Evolutionary conservation across 805 yeast genomes (phyloP).

Genomic region (Sugiyamaella boreocaroliniensis): DNA sequence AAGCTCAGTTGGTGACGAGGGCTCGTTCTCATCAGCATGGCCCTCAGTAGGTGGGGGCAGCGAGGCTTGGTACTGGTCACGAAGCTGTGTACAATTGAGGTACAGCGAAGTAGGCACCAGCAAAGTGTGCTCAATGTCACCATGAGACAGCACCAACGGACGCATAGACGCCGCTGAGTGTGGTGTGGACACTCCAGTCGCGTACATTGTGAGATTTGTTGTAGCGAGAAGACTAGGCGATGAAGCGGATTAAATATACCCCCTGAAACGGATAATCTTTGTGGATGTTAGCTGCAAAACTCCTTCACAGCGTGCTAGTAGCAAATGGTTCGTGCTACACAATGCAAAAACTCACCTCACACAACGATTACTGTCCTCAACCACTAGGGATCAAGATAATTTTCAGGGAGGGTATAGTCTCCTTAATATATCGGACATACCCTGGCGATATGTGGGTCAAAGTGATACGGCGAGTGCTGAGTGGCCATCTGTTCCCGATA

Average conservation of each 20-base stretch:
- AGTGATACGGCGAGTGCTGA: background rate
- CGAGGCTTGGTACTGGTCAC: slow-evolving; percentile 72
- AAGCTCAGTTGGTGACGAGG: slow-evolving; percentile 77
- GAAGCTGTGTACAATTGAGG: slow-evolving; percentile 76
- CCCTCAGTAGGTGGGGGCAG: slow-evolving; percentile 72
- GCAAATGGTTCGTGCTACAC: background rate
- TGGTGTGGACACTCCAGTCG: slow-evolving; percentile 34
- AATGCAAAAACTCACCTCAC: background rate
- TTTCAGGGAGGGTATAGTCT: background rate
- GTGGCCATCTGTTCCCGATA: background rate
- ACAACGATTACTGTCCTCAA: background rate
- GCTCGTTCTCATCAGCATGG: slow-evolving; percentile 80
- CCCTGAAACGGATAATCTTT: too few species aligned
- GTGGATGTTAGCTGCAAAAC: too few species aligned
- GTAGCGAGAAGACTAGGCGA: background rate
- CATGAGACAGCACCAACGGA: slow-evolving; percentile 80
- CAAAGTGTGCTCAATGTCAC: slow-evolving; percentile 79
- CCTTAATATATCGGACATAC: background rate
- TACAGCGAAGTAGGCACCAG: slow-evolving; percentile 78
- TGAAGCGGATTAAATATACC: too few species aligned
- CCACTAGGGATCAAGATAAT: background rate
- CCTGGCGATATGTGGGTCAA: background rate
- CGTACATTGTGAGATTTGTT: background rate
- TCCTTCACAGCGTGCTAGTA: background rate
- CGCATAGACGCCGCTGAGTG: slow-evolving; percentile 49